These are phyloP conservation scores for Coemansia sp. DNA, from an alignment of 192 early-diverging fungal genomes.

Conservation along the genomic window DNA sequence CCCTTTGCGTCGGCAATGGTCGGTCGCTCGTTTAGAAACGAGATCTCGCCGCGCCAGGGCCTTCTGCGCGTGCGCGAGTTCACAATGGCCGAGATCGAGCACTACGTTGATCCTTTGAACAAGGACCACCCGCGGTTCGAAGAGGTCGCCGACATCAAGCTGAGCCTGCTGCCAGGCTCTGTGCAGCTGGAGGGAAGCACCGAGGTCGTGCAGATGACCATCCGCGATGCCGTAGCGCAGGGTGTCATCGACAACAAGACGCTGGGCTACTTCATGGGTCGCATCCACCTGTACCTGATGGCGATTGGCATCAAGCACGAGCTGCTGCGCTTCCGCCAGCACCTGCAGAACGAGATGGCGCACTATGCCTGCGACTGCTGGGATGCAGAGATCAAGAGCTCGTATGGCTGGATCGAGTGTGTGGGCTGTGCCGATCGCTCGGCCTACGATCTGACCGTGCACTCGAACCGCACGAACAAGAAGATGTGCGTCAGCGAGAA, in stretches of 20 bases:
- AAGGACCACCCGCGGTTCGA: constrained; percentile 92
- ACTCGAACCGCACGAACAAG: constrained; percentile 83
- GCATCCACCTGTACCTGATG: constrained; percentile 88
- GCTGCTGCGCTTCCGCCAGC: constrained; percentile 93
- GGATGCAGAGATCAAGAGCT: constrained; percentile 96
- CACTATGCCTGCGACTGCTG: constrained; percentile 98
- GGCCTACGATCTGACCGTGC: constrained; percentile 93
- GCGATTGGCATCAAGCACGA: constrained; percentile 85
- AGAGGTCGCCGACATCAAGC: constrained; percentile 72
- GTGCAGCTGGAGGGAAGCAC: constrained; percentile 78
- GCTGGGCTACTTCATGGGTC: constrained; percentile 96
- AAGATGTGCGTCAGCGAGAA: constrained; percentile 91
- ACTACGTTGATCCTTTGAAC: constrained; percentile 92
- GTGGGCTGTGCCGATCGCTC: constrained; percentile 99
- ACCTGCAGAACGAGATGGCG: constrained; percentile 99
- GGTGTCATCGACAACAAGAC: constrained; percentile 94
- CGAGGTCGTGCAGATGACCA: constrained; percentile 63
- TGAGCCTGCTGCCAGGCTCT: constrained; percentile 73
- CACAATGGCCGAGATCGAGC: constrained; percentile 99
- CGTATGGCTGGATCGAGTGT: constrained; percentile 98
- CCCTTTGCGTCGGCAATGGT: constrained; percentile 99
- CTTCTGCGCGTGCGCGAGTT: constrained; percentile 96
- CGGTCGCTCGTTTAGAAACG: constrained; percentile 98
- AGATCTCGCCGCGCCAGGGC: constrained; percentile 94
- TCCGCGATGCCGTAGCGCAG: constrained; percentile 88